phyloP scores from a whole-genome alignment of 495 filamentous ascomycete genomes.

The Trichocladium uniseriatum region DNA sequence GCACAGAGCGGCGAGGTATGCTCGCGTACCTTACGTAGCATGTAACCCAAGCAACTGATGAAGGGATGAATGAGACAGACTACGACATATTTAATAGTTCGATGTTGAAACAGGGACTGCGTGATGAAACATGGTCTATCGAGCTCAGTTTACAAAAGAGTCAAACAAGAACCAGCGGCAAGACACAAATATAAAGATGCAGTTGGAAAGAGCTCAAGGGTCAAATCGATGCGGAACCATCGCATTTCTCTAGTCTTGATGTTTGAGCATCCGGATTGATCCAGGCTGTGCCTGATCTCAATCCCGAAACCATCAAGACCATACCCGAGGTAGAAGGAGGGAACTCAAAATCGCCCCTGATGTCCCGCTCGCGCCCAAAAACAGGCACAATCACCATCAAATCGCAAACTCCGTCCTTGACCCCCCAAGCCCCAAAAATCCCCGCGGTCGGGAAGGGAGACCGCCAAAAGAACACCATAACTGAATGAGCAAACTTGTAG shows the following conservation, averaged over 20 bases:
- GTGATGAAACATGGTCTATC: too few relatives aligned
- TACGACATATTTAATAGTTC: too few relatives aligned
- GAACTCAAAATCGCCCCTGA: constrained; percentile 9
- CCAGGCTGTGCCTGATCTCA: constrained; percentile 7
- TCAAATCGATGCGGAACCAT: constrained; percentile 2
- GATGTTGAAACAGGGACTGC: too few relatives aligned
- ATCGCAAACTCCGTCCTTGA: constrained; percentile 12
- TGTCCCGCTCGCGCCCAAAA: constrained; percentile 11
- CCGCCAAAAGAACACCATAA: constrained; percentile 12
- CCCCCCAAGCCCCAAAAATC: neutral
- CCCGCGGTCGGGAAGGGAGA: constrained; percentile 4
- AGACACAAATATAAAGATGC: too few relatives aligned
- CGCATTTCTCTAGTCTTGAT: constrained; percentile 3
- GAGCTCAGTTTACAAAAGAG: too few relatives aligned
- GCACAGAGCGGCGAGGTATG: too few relatives aligned
- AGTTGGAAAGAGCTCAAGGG: too few relatives aligned
- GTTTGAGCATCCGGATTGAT: neutral
- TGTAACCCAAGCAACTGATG: too few relatives aligned
- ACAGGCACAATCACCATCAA: constrained; percentile 15
- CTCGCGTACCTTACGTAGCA: too few relatives aligned
- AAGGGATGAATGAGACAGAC: too few relatives aligned
- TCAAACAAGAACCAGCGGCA: too few relatives aligned
- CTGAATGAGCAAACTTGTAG: constrained; percentile 19
- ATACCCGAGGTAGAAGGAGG: neutral
- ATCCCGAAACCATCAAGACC: constrained; percentile 5